Base-by-base conservation (phyloP, 2,329 filamentous ascomycete species). In the Ilyonectria destructans region DNA sequence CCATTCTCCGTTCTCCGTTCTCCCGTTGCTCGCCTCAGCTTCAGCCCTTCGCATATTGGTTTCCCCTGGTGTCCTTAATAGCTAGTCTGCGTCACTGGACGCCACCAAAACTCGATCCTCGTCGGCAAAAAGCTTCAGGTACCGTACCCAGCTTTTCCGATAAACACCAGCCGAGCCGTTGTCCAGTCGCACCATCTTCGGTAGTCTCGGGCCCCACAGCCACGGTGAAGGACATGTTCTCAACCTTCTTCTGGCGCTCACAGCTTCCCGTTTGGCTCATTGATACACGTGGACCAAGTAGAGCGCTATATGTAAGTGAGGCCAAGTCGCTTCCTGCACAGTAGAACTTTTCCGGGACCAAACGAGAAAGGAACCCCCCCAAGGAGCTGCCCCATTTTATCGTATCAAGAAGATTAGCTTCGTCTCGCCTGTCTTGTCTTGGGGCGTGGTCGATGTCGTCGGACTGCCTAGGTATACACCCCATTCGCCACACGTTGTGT, bases 371-470 rank as follows among this genome's bases (percentile, higher is more conserved):
- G 52, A 40, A 48, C 56, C 56, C 29, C 51, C 58, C 33, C 31
- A 37, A 40, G 45, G 58, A 46, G 17, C 12, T 54, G 51, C 43
- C 58, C 57, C 57, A 19, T 57, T 62, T 54, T 43, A 58, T 62
- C 58, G 64, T 62, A 58, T 62, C 58, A 58, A 61, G 51, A 52
- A 62, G 37, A 67, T 62, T 67, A 55, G 37, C 48, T 54, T 62
- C 29, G 37, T 49, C 54, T 58, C 21, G 26, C 48, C 51, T 19
- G 37, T 31, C 21, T 48, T 19, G 37, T 31, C 21, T 48, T 37
- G 52, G 64, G 26, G 46, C 54, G 45, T 49, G 58, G 29, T 55
- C 37, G 56, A 35, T 62, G 33, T 46, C 17, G 26, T 66, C 29
- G n/a, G 35, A 31, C n/a, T 58, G 43, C 33, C 23, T 54, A 45